Base-by-base conservation (phyloP, 2,329 filamentous ascomycete genomes). In the Fusarium brevicatenulatum region DNA sequence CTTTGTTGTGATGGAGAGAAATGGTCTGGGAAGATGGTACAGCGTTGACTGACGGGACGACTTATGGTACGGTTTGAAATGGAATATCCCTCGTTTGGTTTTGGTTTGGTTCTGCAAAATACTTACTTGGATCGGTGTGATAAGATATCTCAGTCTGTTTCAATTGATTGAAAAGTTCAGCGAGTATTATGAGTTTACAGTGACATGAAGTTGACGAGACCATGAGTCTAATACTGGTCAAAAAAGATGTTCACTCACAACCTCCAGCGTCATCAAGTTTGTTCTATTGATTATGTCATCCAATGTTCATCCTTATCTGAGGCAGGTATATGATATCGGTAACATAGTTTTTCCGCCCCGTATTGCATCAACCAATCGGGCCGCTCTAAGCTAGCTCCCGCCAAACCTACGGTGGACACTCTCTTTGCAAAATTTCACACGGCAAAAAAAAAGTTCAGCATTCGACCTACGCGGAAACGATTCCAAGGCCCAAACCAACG, bases 391-490 rank as follows among this genome's bases (percentile, higher is more conserved):
- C 61, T 68, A 76, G 72, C 76, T 76, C 68, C 68, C 64, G 67
- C 39, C 70, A 64, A 46, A 73, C 62, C 58, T 73, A 64, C 6
- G 42, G 71, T 67, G 67, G 64, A 54, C 62, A 75, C 62, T 68
- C 54, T 62, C 63, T 71, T 75, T 78, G 64, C 64, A 67, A 79
- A 79, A 77, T 79, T 79, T 79, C 78, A 79, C 76, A 77, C 71
- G 32, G 62, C 52, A 65, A 64, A 78, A 77, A 78, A 78, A 74
- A 69, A 63, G 60, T 69, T 58, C 50, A 69, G 66, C 50, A 47
- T 67, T 76, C 58, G 70, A 66, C 53, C 56, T 70, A 69, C 66
- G 56, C 55, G 67, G 63, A 50, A 58, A 68, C 68, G 61, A 57
- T 40, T 40, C 60, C 66, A 69, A 65, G 56, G 59, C 53, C 63